Evolutionary conservation across 2,329 filamentous ascomycete species (phyloP).

Genomic region (Amesomyces nigricolor): DNA sequence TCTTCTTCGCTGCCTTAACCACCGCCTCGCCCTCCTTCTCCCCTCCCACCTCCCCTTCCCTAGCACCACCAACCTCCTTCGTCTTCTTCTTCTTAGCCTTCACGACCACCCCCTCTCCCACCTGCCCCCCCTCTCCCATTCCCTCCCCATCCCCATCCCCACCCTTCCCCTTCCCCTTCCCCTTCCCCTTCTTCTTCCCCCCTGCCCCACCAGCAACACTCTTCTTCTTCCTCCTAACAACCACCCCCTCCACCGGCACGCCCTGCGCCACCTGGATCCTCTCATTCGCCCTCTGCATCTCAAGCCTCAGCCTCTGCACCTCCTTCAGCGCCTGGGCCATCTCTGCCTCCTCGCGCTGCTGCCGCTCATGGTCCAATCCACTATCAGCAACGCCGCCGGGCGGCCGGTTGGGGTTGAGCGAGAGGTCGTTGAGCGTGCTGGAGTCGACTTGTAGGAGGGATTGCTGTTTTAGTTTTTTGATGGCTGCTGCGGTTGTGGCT

Average conservation of each 20-base stretch:
- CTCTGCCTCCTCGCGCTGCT: constrained; percentile 74
- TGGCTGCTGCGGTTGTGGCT: constrained; percentile 38
- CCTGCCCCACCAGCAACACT: constrained; percentile 22
- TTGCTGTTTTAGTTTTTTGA: constrained; percentile 53
- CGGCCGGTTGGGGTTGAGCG: constrained; percentile 48
- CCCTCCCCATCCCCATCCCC: constrained; percentile 3
- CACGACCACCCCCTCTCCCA: constrained; percentile 14
- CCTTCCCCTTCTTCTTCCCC: constrained; percentile 18
- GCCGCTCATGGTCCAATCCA: constrained; percentile 54
- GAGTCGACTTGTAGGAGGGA: constrained; percentile 79
- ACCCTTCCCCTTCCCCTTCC: constrained; percentile 22
- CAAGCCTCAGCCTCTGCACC: constrained; percentile 76
- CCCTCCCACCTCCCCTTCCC: neutral
- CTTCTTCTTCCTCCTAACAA: constrained; percentile 64
- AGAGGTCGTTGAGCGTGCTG: constrained; percentile 68
- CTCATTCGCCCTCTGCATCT: constrained; percentile 82
- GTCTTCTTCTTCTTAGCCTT: constrained; percentile 29
- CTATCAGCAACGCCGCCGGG: constrained; percentile 30
- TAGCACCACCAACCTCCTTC: constrained; percentile 19
- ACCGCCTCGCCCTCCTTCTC: constrained; percentile 5
- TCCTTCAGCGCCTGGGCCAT: constrained; percentile 86
- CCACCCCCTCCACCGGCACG: constrained; percentile 58
- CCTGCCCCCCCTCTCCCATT: neutral
- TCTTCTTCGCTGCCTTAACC: constrained; percentile 27
- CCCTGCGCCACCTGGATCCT: constrained; percentile 65